Evolutionary conservation across 257 asterid species (phyloP).

Genomic region (Primulina tabacum): DNA sequence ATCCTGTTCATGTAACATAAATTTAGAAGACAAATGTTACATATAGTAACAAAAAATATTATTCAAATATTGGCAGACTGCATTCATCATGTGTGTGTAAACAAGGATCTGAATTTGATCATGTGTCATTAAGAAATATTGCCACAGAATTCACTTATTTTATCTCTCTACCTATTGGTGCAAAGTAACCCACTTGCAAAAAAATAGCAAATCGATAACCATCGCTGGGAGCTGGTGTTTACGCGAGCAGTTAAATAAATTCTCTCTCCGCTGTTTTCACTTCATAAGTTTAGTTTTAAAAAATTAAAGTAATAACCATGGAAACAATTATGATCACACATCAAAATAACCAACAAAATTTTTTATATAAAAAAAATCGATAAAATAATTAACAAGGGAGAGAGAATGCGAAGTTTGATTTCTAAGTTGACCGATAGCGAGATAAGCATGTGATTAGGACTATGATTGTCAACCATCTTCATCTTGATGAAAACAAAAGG

Average conservation of each 20-base stretch:
- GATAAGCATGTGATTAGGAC: background rate
- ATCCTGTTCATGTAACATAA: slow-evolving; percentile 38
- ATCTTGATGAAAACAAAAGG: slow-evolving; percentile 37
- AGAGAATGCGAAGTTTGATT: background rate
- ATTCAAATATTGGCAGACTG: background rate
- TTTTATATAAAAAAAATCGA: too few species aligned
- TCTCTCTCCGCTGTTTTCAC: background rate
- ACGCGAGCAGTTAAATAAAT: background rate
- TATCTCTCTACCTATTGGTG: background rate
- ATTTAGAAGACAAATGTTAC: slow-evolving; percentile 3
- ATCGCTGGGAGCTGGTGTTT: background rate
- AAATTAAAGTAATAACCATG: background rate
- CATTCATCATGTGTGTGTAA: background rate
- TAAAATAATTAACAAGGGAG: background rate
- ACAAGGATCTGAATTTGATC: background rate
- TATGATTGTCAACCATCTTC: slow-evolving; percentile 39
- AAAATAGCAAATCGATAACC: background rate
- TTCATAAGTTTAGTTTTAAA: too few species aligned
- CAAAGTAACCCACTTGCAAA: background rate
- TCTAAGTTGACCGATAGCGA: too few species aligned
- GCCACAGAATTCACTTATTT: background rate
- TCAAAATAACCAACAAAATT: background rate
- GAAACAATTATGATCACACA: background rate
- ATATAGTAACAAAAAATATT: background rate
- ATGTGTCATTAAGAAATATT: background rate